Percentiles rank a stretch among this genome's conserved stretches.
Conservation (phyloP, 148 eudicot genomes). For the Rheum nobile region DNA sequence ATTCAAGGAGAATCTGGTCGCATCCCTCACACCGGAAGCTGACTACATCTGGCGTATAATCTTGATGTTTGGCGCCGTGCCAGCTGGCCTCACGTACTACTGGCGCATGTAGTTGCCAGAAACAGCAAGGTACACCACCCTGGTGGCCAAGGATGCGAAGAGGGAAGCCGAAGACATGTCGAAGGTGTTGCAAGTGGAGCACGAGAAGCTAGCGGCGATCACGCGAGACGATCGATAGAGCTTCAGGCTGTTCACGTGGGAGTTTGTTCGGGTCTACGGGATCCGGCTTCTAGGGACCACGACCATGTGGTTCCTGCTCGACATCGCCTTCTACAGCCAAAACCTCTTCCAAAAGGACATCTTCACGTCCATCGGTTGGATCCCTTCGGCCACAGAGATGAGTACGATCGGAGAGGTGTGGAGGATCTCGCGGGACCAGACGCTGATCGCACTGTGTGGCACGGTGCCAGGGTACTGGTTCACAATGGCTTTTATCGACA, state of each 20-base stretch:
- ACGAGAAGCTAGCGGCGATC: neutral
- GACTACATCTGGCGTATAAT: neutral
- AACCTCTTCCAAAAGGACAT: constrained; percentile 7
- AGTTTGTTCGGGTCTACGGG: neutral
- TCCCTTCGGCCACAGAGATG: neutral
- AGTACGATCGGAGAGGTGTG: neutral
- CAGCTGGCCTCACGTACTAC: neutral
- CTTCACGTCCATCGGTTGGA: neutral
- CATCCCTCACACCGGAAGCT: neutral
- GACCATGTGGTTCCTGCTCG: constrained; percentile 3
- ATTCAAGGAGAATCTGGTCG: neutral
- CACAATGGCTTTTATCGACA: constrained; percentile 3
- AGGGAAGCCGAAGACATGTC: neutral
- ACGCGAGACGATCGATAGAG: neutral
- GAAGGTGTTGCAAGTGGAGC: neutral
- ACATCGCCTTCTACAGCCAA: constrained; percentile 6
- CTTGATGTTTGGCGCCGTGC: neutral
- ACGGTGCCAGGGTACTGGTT: constrained; percentile 6
- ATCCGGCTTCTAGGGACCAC: neutral
- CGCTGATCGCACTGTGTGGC: constrained; percentile 5
- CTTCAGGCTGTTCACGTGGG: neutral
- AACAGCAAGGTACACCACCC: neutral
- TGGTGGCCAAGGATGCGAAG: neutral
- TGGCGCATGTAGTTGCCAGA: neutral
- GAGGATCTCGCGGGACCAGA: neutral